Evolutionary conservation across 2,329 filamentous ascomycete genomes (phyloP), one percentile per base, ranked within the genome.

Genomic region (Davidsoniella eucalypti): DNA sequence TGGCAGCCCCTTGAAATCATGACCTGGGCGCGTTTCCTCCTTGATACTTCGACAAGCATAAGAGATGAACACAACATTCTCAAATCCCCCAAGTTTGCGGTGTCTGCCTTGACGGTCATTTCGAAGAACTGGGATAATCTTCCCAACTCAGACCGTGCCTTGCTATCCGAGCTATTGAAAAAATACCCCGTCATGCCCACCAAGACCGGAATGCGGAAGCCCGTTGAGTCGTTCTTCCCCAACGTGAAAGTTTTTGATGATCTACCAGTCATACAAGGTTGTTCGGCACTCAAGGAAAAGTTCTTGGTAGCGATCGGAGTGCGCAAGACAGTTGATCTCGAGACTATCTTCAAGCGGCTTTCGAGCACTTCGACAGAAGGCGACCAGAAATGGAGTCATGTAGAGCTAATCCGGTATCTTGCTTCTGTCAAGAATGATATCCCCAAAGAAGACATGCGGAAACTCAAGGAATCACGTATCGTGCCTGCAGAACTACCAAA

Each of bases 211-310:
- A 93, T 98, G 88, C 82, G 72, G 57, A 84, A 76, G 57, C 92
- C 92, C 4, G 67, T 70, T 2, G 87, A 96, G 56, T 81, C 92
- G 0, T 98, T 95, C 63, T 95, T 98, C 60, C 79, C 85, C 2
- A 83, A 78, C n/a, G 92, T 98, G 37, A 92, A 87, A 61, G 69
- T 98, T 0, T 98, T 98, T 59, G 87, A 95, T 54, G 92, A 98
- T 61, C 69, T 98, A 14, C 88, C 92, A 0, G 80, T 82, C 10
- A 79, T 96, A 1, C 76, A 81, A 55, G 78, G 77, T 10, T 78
- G 88, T 41, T 78, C 82, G 39, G 77, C 80, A 29, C 76, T 95
- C 10, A 96, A 95, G 61, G 90, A 96, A 43, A 95, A 93, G 61
- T 85, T 98, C 54, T 65, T 98, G 41, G 67, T 75, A 2, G 76